Conservation (phyloP, 768 basidiomycete genomes). For the Lactarius hatsudake region DNA sequence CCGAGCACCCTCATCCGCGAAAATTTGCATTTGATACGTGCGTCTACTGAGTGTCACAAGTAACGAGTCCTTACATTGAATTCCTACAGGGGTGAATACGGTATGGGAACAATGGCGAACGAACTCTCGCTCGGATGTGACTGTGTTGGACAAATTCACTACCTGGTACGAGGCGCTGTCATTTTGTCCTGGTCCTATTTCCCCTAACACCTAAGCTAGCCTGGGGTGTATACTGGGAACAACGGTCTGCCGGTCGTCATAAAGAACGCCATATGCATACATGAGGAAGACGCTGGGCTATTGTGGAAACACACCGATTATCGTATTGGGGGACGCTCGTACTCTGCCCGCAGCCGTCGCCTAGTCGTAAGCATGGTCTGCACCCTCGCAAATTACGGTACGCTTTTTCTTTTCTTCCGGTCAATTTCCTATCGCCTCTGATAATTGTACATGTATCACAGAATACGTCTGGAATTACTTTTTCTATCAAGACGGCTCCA, state of each 20-base stretch:
- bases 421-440: background rate
- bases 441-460: constrained; percentile 30
- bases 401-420: constrained; percentile 21
- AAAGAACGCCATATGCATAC: constrained; percentile 89
- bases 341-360: constrained; percentile 76
- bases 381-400: constrained; percentile 87
- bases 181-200: background rate
- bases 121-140: constrained; percentile 88
- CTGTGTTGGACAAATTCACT: constrained; percentile 84
- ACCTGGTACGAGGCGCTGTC: constrained; percentile 48
- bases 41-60: constrained; percentile 30
- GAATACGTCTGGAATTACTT: constrained; percentile 86
- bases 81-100: constrained; percentile 67
- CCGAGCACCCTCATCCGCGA: constrained; percentile 82
- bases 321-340: constrained; percentile 74
- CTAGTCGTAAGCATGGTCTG: constrained; percentile 91
- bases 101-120: constrained; percentile 90
- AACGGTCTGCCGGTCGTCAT: constrained; percentile 71
- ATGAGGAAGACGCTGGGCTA: constrained; percentile 89
- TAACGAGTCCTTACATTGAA: no score
- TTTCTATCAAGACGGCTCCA: constrained; percentile 88
- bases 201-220: constrained; percentile 40
- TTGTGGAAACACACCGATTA: constrained; percentile 93
- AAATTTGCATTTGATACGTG: constrained; percentile 89
- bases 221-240: constrained; percentile 69